Conservation (phyloP, 495 filamentous ascomycete species). For the Staphylotrichum longicolle region DNA sequence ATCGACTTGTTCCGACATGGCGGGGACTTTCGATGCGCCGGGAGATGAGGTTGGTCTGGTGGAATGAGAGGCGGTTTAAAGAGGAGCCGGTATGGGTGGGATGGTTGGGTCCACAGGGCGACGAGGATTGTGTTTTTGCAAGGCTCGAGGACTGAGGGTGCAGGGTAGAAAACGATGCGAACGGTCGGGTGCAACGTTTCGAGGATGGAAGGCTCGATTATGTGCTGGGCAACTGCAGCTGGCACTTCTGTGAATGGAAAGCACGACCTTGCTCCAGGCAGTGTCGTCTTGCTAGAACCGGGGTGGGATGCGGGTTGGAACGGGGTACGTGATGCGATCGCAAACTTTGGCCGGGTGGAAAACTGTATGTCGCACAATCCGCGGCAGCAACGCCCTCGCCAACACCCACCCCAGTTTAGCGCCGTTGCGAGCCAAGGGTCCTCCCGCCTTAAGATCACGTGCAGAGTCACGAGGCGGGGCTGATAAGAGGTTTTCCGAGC, state of each 20-base stretch:
- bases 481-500: slow-evolving; percentile 14
- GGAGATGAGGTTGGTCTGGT: slow-evolving; percentile 7
- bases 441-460: slow-evolving; percentile 16
- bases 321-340: not conserved
- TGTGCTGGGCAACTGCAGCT: slow-evolving; percentile 8
- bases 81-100: slow-evolving; percentile 1
- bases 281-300: slow-evolving; percentile 20
- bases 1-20: slow-evolving; percentile 54
- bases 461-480: slow-evolving; percentile 12
- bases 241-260: slow-evolving; percentile 26
- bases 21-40: slow-evolving; percentile 20
- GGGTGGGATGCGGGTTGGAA: slow-evolving; percentile 5
- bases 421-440: not conserved
- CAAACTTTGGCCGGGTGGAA: slow-evolving; percentile 18
- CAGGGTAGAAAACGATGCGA: slow-evolving; percentile 6
- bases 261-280: slow-evolving; percentile 37
- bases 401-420: slow-evolving; percentile 10
- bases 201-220: slow-evolving; percentile 4
- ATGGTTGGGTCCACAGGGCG: slow-evolving; percentile 18
- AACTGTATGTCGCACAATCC: slow-evolving; percentile 19
- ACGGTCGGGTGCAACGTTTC: not conserved
- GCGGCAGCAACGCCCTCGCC: slow-evolving; percentile 6
- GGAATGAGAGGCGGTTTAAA: slow-evolving; percentile 7
- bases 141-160: not conserved
- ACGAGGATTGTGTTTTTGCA: slow-evolving; percentile 14